These are phyloP conservation scores for Teunomyces tritomae DNA, from an alignment of 805 yeast species.

Conservation along the genomic window DNA sequence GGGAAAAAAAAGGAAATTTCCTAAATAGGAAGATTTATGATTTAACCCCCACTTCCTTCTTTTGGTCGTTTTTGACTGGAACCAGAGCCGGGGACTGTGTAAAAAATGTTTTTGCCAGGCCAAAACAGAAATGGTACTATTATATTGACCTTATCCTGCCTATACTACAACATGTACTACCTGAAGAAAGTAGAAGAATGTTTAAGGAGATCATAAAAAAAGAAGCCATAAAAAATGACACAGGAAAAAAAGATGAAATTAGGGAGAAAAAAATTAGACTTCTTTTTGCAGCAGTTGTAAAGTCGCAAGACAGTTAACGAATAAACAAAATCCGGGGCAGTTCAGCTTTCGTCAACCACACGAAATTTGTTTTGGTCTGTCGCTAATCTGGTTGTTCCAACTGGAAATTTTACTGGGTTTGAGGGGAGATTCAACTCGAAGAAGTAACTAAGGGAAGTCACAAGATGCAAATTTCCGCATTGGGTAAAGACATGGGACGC, in stretches of 20 bases:
- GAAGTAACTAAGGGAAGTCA: not conserved
- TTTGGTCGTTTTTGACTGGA: not conserved
- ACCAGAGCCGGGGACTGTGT: not conserved
- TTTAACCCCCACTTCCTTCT: slow-evolving; percentile 1
- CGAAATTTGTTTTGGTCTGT: not conserved
- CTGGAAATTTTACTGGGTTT: not conserved
- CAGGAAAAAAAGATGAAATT: not conserved
- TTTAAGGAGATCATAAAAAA: not conserved
- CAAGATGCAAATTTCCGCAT: not conserved
- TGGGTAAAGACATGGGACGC: slow-evolving; percentile 1
- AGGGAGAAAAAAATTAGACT: not conserved
- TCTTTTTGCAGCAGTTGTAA: not conserved
- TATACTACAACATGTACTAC: too few relatives aligned
- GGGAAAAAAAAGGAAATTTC: slow-evolving; percentile 4
- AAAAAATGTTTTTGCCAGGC: too few relatives aligned
- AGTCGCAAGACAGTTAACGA: not conserved
- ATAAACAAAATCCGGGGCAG: not conserved
- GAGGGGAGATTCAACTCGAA: not conserved
- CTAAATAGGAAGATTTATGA: slow-evolving; percentile 2
- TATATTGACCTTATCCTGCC: too few relatives aligned
- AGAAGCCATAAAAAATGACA: not conserved
- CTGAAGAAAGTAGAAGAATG: too few relatives aligned
- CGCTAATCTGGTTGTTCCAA: not conserved
- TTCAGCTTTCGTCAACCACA: not conserved
- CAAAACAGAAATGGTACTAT: too few relatives aligned